Evolutionary conservation across 2,329 filamentous ascomycete species (phyloP), one percentile per base, ranked within the genome.

Genomic region (Aspergillus transmontanensis): DNA sequence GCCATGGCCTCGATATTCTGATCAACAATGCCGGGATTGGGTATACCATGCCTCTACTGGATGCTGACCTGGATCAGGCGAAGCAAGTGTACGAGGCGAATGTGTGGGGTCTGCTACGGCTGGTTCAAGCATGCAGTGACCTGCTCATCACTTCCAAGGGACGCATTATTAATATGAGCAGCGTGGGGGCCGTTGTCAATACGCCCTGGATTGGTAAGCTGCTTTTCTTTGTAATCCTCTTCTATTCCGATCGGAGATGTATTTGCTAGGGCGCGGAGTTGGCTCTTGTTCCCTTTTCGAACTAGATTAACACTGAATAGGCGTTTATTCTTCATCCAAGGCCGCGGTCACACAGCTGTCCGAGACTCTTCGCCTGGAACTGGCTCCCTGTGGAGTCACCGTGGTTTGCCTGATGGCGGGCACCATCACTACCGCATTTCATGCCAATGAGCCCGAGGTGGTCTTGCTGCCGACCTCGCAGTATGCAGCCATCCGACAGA

Each of bases 11-110:
- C n/a, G 74, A 80, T 63, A 71, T 78, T 32, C 68, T 81, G 4
- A 12, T 81, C 59, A 81, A 81, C 61, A 81, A 80, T 67, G 78
- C 78, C 1, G 80, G 79, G 11, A 71, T 66, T 5, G 66, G 67
- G 6, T 73, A 71, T 59, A 66, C 51, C n/a, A 67, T 68, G 57
- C 74, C 75, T 1, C 45, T 75, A 23, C 26, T 70, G 34, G 73
- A 77, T 57, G 50, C 66, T 39, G 59, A 66, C 43, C 63, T 76
- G 10, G 50, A 62, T 0, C 58, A 67, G 21, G 73, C 70, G 2
- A 70, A 72, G 56, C 58, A 66, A 28, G 64, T 74, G 1, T 76
- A 70, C 65, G 75, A 78, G n/a, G 51, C 73, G 55, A 78, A 78
- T 53, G 72, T 78, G 16, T 77, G 73, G 72, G 67, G 63, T 9